Conservation (phyloP, 371 early-diverging fungal genomes). For the Circinella minor region DNA sequence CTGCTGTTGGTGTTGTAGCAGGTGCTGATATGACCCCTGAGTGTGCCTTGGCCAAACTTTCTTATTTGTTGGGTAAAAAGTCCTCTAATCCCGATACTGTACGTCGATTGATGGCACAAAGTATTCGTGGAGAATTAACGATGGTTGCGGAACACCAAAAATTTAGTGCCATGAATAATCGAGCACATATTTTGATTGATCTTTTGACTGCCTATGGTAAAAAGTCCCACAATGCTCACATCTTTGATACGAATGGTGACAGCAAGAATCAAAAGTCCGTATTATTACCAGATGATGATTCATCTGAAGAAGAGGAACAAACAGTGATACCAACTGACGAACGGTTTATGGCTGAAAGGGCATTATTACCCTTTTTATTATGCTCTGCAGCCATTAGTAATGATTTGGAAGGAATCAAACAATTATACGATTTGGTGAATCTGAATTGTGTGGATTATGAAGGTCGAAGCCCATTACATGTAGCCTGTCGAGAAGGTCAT, state of each 20-base stretch:
- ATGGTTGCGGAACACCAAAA: conserved; percentile 64
- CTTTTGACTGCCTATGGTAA: conserved; percentile 44
- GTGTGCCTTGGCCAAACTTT: conserved; percentile 94
- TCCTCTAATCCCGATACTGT: conserved; percentile 68
- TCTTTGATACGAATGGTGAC: too few species aligned
- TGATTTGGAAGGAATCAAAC: conserved; percentile 78
- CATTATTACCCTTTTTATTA: conserved; percentile 84
- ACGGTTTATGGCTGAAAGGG: conserved; percentile 71
- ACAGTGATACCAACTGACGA: conserved; percentile 49
- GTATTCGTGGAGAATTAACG: conserved; percentile 94
- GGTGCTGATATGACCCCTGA: conserved; percentile 99
- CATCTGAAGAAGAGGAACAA: conserved; percentile 12
- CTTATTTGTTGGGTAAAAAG: conserved; percentile 81
- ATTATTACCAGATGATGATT: background rate
- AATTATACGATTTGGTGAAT: conserved; percentile 60
- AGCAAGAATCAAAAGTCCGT: too few species aligned
- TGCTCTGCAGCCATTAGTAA: conserved; percentile 88
- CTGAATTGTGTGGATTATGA: conserved; percentile 88
- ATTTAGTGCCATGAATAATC: conserved; percentile 59
- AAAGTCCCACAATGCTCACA: too few species aligned
- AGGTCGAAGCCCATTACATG: conserved; percentile 84
- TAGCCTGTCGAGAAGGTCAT: conserved; percentile 86
- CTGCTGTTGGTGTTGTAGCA: conserved; percentile 86
- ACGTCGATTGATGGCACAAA: conserved; percentile 80
- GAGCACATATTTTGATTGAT: conserved; percentile 57